phyloP scores from a whole-genome alignment of 2,329 filamentous ascomycete genomes.

The Fusarium kyushuense region DNA sequence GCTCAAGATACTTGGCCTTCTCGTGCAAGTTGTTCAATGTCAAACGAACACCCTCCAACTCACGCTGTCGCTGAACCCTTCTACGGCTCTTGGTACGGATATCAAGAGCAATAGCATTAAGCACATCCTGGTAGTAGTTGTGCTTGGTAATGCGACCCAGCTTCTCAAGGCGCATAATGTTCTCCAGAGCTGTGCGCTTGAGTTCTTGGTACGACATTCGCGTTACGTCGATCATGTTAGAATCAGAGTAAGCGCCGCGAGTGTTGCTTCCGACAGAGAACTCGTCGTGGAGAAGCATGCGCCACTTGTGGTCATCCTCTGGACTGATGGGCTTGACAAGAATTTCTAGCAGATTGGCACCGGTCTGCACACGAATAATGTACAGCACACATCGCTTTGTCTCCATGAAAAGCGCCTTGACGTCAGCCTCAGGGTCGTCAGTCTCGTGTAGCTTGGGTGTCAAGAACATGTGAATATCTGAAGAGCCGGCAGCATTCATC shows the following conservation, averaged over 20 bases:
- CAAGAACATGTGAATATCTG: slow-evolving; percentile 90
- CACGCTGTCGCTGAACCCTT: slow-evolving; percentile 89
- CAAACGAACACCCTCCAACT: slow-evolving; percentile 84
- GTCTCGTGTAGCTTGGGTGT: slow-evolving; percentile 90
- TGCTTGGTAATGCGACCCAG: slow-evolving; percentile 87
- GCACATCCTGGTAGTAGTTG: slow-evolving; percentile 96
- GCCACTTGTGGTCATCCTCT: slow-evolving; percentile 93
- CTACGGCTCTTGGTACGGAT: slow-evolving; percentile 97
- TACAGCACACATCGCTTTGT: slow-evolving; percentile 97
- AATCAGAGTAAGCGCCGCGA: slow-evolving; percentile 89
- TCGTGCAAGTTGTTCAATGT: slow-evolving; percentile 82
- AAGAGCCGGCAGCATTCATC: slow-evolving; percentile 85
- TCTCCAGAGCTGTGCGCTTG: slow-evolving; percentile 93
- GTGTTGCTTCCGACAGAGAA: slow-evolving; percentile 74
- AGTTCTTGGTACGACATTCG: slow-evolving; percentile 90
- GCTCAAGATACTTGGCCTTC: slow-evolving; percentile 92
- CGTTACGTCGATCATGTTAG: slow-evolving; percentile 89
- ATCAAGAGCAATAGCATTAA: slow-evolving; percentile 96
- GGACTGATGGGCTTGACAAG: slow-evolving; percentile 87
- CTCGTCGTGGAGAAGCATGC: slow-evolving; percentile 83
- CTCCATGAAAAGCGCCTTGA: slow-evolving; percentile 96
- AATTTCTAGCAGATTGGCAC: slow-evolving; percentile 92
- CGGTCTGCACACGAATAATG: slow-evolving; percentile 96
- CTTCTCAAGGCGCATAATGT: slow-evolving; percentile 89
- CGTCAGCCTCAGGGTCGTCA: slow-evolving; percentile 91